Evolutionary conservation across 805 yeast species (phyloP).

Genomic region (Metschnikowia arizonensis): DNA sequence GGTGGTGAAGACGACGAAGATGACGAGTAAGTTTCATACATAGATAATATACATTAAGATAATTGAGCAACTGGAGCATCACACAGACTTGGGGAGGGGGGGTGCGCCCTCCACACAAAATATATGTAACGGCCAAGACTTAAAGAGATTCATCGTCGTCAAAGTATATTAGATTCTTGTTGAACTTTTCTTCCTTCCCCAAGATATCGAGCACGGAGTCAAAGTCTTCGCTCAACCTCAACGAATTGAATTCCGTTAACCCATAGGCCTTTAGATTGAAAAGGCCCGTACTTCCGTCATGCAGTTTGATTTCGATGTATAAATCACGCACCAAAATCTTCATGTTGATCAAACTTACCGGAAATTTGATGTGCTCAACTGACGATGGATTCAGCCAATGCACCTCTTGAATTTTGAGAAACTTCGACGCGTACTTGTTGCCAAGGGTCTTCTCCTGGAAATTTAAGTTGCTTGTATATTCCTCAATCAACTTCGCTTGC

Average conservation of each 20-base stretch:
- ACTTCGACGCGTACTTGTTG: slow-evolving; percentile 30
- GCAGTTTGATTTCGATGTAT: slow-evolving; percentile 23
- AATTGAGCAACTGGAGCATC: neutral
- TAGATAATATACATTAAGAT: slow-evolving; percentile 2
- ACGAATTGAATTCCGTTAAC: slow-evolving; percentile 11
- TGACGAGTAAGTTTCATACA: slow-evolving; percentile 38
- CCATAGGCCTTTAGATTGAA: slow-evolving; percentile 16
- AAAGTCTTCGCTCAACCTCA: slow-evolving; percentile 11
- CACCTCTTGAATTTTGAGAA: slow-evolving; percentile 28
- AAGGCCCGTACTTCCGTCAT: slow-evolving; percentile 14
- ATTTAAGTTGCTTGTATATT: slow-evolving; percentile 16
- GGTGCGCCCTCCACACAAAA: neutral
- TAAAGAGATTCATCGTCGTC: slow-evolving; percentile 2
- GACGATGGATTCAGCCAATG: slow-evolving; percentile 13
- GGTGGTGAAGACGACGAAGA: slow-evolving; percentile 50
- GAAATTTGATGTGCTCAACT: slow-evolving; percentile 29
- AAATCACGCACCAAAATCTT: slow-evolving; percentile 31
- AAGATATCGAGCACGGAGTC: slow-evolving; percentile 12
- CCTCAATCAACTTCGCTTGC: slow-evolving; percentile 18
- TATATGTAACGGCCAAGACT: too few species aligned
- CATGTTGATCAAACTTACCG: slow-evolving; percentile 31
- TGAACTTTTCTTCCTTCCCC: slow-evolving; percentile 3
- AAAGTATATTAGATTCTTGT: neutral
- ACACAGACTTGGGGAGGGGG: neutral
- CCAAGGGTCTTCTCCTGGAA: slow-evolving; percentile 2